Percentiles rank a stretch among this genome's conserved stretches.
Evolutionary conservation across 768 basidiomycete genomes (phyloP).

Genomic region (Boletus fagicola): DNA sequence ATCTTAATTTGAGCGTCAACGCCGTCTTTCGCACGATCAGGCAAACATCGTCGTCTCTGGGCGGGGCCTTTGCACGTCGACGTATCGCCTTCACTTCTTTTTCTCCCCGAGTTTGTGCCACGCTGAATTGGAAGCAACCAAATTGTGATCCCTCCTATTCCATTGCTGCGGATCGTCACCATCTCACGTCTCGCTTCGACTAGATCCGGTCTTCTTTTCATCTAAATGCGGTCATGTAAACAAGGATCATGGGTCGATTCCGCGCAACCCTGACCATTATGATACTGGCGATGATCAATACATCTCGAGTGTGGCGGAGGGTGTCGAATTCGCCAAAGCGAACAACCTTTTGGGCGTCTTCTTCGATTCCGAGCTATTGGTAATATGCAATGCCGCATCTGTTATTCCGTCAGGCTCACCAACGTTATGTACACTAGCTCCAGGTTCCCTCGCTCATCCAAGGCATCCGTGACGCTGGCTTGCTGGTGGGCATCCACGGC

Average conservation of each 20-base stretch:
- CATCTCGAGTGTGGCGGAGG: slow-evolving; percentile 75
- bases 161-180: slow-evolving; percentile 22
- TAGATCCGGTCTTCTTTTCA: slow-evolving; percentile 95
- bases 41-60: slow-evolving; percentile 53
- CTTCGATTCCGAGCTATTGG: slow-evolving; percentile 83
- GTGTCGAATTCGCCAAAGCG: slow-evolving; percentile 87
- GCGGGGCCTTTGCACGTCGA: slow-evolving; percentile 55
- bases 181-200: slow-evolving; percentile 20
- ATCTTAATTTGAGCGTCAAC: slow-evolving; percentile 83
- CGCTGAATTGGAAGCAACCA: slow-evolving; percentile 98
- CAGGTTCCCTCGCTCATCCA: slow-evolving; percentile 89
- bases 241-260: slow-evolving; percentile 39
- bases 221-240: slow-evolving; percentile 75
- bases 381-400: slow-evolving; percentile 36
- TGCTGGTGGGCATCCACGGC: slow-evolving; percentile 86
- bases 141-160: slow-evolving; percentile 62
- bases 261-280: slow-evolving; percentile 35
- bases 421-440: slow-evolving; percentile 38
- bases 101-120: slow-evolving; percentile 84
- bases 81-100: slow-evolving; percentile 92
- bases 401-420: slow-evolving; percentile 16
- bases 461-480: slow-evolving; percentile 83
- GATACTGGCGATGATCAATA: slow-evolving; percentile 48
- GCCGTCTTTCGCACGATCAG: slow-evolving; percentile 82
- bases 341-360: slow-evolving; percentile 94